phyloP scores from a whole-genome alignment of 1,139 yeast species.

The Saccharomycopsis hybrid region DNA sequence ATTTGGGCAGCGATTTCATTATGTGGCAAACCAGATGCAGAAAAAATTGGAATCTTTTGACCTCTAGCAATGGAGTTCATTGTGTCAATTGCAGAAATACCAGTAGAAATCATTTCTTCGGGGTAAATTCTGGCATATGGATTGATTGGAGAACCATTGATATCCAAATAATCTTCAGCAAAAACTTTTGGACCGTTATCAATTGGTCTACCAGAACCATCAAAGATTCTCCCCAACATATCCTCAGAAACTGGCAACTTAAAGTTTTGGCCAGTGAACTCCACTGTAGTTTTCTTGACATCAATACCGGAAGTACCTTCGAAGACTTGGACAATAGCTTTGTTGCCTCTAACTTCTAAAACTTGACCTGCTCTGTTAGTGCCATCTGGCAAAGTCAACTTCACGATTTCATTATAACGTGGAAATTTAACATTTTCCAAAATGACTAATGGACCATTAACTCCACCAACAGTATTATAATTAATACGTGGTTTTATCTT shows the following conservation, averaged over 20 bases:
- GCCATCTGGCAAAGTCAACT: conserved; percentile 94
- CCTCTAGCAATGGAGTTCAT: conserved; percentile 99
- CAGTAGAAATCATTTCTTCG: conserved; percentile 99
- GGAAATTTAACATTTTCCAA: conserved; percentile 96
- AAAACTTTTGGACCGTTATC: conserved; percentile 97
- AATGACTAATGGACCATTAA: conserved; percentile 96
- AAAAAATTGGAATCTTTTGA: conserved; percentile 96
- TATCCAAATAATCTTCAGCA: conserved; percentile 97
- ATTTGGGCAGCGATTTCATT: conserved; percentile 99
- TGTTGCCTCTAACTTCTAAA: conserved; percentile 91
- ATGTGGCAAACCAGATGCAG: conserved; percentile 99
- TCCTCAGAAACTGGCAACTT: conserved; percentile 96
- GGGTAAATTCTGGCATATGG: conserved; percentile 98
- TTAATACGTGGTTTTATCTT: conserved; percentile 83
- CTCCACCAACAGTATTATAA: conserved; percentile 96
- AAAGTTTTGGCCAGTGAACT: conserved; percentile 91
- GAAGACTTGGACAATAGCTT: conserved; percentile 97
- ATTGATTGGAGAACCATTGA: conserved; percentile 97
- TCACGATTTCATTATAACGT: conserved; percentile 92
- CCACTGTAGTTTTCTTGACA: conserved; percentile 94
- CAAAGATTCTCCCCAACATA: conserved; percentile 94
- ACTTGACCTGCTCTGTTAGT: conserved; percentile 94
- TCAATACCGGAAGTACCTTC: conserved; percentile 98
- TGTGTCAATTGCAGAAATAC: conserved; percentile 96
- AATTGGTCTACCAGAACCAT: conserved; percentile 98